Percentiles rank a stretch among this genome's conserved stretches.
phyloP scores from a whole-genome alignment of 176 grass and related monocot species.

The Puccinellia tenuiflora region DNA sequence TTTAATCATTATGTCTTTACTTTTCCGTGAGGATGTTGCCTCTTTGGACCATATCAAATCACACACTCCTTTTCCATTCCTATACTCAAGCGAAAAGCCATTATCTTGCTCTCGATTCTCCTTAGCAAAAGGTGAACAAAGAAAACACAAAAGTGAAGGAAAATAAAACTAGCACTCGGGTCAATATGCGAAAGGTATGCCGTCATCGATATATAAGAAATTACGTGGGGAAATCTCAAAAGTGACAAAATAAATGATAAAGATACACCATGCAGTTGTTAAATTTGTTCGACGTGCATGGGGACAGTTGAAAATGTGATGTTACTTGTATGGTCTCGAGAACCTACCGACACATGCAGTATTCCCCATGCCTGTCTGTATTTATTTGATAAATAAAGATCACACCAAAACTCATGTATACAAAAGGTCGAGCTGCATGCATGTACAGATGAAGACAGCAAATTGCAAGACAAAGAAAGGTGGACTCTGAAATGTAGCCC shows the following conservation, averaged over 20 bases:
- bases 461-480: conserved; percentile 19
- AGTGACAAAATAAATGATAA: conserved; percentile 9
- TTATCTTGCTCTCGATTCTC: conserved; percentile 26
- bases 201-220: conserved; percentile 21
- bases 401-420: conserved; percentile 2
- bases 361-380: conserved; percentile 8
- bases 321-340: conserved; percentile 7
- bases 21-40: neutral
- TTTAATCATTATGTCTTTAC: conserved; percentile 4
- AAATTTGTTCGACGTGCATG: neutral
- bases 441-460: conserved; percentile 32
- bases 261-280: neutral
- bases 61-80: conserved; percentile 17
- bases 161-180: conserved; percentile 28
- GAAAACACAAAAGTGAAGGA: conserved; percentile 4
- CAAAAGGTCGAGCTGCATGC: conserved; percentile 21
- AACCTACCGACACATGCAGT: conserved; percentile 16
- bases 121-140: conserved; percentile 28
- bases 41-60: conserved; percentile 20
- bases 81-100: conserved; percentile 26
- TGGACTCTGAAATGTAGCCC: conserved; percentile 23
- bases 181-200: conserved; percentile 16
- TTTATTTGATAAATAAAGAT: conserved; percentile 35
- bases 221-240: neutral
- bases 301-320: neutral